A percentile compares a stretch with the other conserved stretches of the same genome.
Conservation (phyloP, 768 basidiomycete genomes). For the Cystofilobasidium capitatum region DNA sequence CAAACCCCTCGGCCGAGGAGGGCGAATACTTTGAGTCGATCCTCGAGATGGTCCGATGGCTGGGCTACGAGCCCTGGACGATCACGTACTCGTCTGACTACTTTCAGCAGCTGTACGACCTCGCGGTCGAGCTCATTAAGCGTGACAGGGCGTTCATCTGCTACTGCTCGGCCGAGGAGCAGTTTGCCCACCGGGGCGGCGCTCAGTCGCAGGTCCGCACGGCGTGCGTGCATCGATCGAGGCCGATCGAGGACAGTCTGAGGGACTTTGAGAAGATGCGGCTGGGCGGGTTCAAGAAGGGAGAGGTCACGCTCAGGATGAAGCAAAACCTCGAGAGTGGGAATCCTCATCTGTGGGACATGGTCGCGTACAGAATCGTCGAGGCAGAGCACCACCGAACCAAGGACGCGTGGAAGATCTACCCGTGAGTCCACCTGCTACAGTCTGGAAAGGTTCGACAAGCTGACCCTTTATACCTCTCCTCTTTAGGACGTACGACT, state of each 20-base stretch:
- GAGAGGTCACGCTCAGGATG: conserved; percentile 90
- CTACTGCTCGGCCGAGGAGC: conserved; percentile 95
- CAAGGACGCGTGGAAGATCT: conserved; percentile 70
- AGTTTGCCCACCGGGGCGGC: conserved; percentile 78
- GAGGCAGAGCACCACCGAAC: conserved; percentile 88
- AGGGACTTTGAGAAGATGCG: conserved; percentile 86
- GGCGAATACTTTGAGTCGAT: conserved; percentile 93
- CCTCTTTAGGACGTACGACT: conserved; percentile 65
- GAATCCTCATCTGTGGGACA: conserved; percentile 99
- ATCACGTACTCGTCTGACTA: conserved; percentile 99
- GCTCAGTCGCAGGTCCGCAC: conserved; percentile 64
- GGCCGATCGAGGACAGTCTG: conserved; percentile 79
- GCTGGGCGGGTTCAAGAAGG: conserved; percentile 76
- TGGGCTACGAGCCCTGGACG: conserved; percentile 96
- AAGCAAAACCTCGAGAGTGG: conserved; percentile 86
- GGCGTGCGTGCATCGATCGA: conserved; percentile 74
- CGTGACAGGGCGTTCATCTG: conserved; percentile 91
- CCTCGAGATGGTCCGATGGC: conserved; percentile 87
- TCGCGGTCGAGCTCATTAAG: conserved; percentile 79
- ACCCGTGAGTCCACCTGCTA: conserved; percentile 11
- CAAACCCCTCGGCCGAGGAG: conserved; percentile 97
- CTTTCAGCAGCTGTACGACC: conserved; percentile 72
- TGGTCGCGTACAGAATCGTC: conserved; percentile 82
- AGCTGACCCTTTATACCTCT: neutral
- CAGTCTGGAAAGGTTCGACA: too few species aligned